phyloP scores from a whole-genome alignment of 495 filamentous ascomycete species.

The Hypoxylon rickii region DNA sequence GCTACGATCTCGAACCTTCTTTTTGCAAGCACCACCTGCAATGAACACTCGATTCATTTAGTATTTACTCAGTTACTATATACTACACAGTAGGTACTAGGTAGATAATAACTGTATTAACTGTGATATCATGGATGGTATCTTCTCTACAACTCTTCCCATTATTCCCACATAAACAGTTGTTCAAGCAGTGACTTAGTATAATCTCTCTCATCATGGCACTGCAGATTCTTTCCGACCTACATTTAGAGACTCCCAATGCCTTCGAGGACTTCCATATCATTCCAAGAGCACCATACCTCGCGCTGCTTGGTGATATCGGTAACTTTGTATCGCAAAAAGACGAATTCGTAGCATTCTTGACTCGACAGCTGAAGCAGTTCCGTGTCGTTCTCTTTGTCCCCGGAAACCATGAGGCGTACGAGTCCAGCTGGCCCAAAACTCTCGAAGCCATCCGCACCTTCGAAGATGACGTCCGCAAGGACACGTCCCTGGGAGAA shows the following conservation, averaged over 20 bases:
- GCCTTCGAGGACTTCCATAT: constrained; percentile 55
- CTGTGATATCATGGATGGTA: too few relatives aligned
- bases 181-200: too few relatives aligned
- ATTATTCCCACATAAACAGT: too few relatives aligned
- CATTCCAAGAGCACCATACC: constrained; percentile 49
- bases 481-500: constrained; percentile 36
- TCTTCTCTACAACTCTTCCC: too few relatives aligned
- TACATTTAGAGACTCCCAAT: constrained; percentile 56
- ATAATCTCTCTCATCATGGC: neutral
- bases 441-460: constrained; percentile 9
- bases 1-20: too few relatives aligned
- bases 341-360: constrained; percentile 47
- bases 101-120: too few relatives aligned
- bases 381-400: constrained; percentile 57
- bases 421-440: constrained; percentile 47
- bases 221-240: constrained; percentile 62
- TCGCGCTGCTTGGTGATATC: constrained; percentile 64
- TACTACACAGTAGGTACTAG: too few relatives aligned
- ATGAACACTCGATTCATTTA: too few relatives aligned
- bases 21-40: too few relatives aligned
- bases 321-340: constrained; percentile 46
- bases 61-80: too few relatives aligned
- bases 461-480: constrained; percentile 32
- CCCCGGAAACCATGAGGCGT: constrained; percentile 63
- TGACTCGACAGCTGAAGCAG: constrained; percentile 48